Evolutionary conservation across 2,329 filamentous ascomycete species (phyloP), one percentile per base, ranked within the genome.

Genomic region (Magnaporthiopsis poae): DNA sequence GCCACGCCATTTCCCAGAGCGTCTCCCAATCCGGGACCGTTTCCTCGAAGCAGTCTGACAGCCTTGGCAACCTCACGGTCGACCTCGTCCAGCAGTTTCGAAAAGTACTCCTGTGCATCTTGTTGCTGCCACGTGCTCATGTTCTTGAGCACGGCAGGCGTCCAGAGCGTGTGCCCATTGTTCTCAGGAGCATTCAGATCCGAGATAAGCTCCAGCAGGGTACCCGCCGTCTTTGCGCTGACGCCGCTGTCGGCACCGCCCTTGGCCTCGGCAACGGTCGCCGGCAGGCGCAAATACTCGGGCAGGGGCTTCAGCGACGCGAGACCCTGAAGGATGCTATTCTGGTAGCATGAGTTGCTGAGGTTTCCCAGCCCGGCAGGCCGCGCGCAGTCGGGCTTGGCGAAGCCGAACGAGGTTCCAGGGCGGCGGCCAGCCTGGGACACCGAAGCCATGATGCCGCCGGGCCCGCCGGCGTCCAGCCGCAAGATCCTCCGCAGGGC

Each of bases 331-430:
- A 99, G 86, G 27, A 97, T 89, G 74, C 93, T 97, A 77, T 99
- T 99, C 77, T 98, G 95, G 76, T 96, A 99, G 80, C 95, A 98
- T 1, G 92, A 96, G 75, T 97, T 96, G 79, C 96, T 91, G 79
- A 88, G 89, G 75, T 99, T 99, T 12, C 91, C 92, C 65, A 98
- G 79, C 0, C 95, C 95, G 1, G 80, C 83, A 64, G 81, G 90
- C 39, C 77, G 76, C 61, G 82, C 79, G 31, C 77, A 72, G 31
- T 75, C 75, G 31, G 72, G 70, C 69, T 80, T 82, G 8, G 59
- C 64, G 21, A 65, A 65, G 33, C 59, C 64, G 25, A 59, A 60
- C 52, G 68, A 68, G n/a, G 46, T 9, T 21, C n/a, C n/a, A 25
- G 68, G 66, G 12, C 68, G 66, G 21, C 84, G 82, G 46, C 86